Evolutionary conservation across 2,329 filamentous ascomycete genomes (phyloP).

Genomic region (Diaporthe destruens): DNA sequence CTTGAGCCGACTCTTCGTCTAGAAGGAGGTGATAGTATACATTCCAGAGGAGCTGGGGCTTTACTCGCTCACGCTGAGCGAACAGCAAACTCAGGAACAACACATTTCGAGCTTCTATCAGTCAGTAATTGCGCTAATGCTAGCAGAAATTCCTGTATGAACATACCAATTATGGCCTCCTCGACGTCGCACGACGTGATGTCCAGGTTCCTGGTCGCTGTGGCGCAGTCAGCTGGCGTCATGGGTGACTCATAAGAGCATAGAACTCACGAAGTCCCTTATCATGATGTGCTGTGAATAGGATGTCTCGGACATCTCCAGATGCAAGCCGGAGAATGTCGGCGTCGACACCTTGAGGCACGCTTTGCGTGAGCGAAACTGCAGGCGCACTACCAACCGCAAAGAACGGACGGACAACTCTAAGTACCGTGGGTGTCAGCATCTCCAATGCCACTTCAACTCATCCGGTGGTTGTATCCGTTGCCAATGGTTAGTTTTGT

Average conservation of each 20-base stretch:
- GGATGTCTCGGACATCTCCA: conserved; percentile 67
- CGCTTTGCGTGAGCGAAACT: conserved; percentile 58
- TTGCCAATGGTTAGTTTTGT: background rate
- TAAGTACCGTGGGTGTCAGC: conserved; percentile 54
- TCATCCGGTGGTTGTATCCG: background rate
- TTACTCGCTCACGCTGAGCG: conserved; percentile 51
- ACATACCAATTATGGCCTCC: conserved; percentile 62
- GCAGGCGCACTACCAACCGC: conserved; percentile 69
- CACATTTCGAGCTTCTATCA: conserved; percentile 64
- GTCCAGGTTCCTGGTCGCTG: conserved; percentile 59
- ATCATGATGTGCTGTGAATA: conserved; percentile 65
- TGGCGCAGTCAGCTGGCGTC: conserved; percentile 43
- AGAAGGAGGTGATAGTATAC: conserved; percentile 68
- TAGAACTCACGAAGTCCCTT: conserved; percentile 51
- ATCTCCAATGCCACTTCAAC: conserved; percentile 44
- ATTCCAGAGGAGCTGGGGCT: conserved; percentile 59
- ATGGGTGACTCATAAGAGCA: background rate
- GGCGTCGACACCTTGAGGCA: conserved; percentile 64
- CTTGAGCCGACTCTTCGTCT: conserved; percentile 50
- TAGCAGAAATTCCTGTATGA: background rate
- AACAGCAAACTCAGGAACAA: conserved; percentile 64
- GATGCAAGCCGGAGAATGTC: conserved; percentile 67
- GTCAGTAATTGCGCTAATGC: conserved; percentile 30
- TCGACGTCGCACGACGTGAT: conserved; percentile 70
- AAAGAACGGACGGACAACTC: conserved; percentile 54